phyloP scores from a whole-genome alignment of 352 stramenopile species.

The Phytophthora nicotianae region DNA sequence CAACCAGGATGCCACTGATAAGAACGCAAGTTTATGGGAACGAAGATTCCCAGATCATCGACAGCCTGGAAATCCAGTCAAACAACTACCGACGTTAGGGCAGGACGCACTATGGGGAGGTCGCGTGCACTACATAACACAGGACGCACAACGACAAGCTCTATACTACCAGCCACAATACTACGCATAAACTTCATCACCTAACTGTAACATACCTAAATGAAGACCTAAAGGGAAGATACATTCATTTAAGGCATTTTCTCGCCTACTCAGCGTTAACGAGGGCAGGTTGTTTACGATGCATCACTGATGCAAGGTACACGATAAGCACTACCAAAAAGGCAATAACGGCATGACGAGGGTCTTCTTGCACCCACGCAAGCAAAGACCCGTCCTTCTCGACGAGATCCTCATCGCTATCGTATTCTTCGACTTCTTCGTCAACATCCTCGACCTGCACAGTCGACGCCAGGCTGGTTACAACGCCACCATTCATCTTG shows the following conservation, averaged over 20 bases:
- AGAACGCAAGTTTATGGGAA: constrained; percentile 43
- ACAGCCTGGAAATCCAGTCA: constrained; percentile 3
- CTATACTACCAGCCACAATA: constrained; percentile 43
- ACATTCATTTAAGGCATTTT: constrained; percentile 23
- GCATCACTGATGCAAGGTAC: constrained; percentile 58
- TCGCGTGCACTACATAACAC: constrained; percentile 26
- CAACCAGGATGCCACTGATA: constrained; percentile 18
- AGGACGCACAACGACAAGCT: constrained; percentile 32
- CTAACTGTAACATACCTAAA: constrained; percentile 33
- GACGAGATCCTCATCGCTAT: constrained; percentile 27
- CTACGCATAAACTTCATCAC: constrained; percentile 39
- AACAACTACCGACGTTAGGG: constrained; percentile 42
- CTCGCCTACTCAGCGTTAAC: not conserved
- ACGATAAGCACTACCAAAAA: constrained; percentile 61
- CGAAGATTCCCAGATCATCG: constrained; percentile 27
- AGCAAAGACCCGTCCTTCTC: constrained; percentile 76
- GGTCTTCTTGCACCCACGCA: constrained; percentile 70
- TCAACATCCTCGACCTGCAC: constrained; percentile 24
- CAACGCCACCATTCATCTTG: constrained; percentile 8
- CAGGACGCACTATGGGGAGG: constrained; percentile 50
- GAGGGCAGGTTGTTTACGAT: constrained; percentile 21
- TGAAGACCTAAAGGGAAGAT: constrained; percentile 1
- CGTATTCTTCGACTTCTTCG: constrained; percentile 31
- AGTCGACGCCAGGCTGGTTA: constrained; percentile 1
- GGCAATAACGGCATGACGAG: constrained; percentile 67